Evolutionary conservation across 139 green algal genomes (phyloP), one percentile per base, ranked within the genome.

Genomic region (Diplosphaera chodatii): DNA sequence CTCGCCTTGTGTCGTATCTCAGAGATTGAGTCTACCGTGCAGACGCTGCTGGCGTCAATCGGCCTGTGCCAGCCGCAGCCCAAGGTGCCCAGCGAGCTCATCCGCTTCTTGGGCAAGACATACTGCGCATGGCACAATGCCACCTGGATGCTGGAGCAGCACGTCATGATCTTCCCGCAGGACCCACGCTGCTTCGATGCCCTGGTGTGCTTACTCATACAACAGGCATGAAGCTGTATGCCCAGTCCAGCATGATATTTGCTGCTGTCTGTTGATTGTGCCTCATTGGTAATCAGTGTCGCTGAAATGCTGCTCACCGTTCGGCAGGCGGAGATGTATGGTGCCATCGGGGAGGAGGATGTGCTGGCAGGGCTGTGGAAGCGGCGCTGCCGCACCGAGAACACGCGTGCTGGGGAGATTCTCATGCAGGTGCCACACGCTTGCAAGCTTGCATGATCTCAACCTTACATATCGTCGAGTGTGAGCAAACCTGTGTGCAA

Each of bases 61-160:
- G 89, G 80, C 29, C 79, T 98, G 71, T 91, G 80, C 74, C 93
- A 98, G 83, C 96, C 96, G 32, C 95, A 99, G 84, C 95, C 95
- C 56, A 99, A 99, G 87, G 91, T 99, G 63, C 92, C 95, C 1
- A 86, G 86, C 2, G 96, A 99, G 86, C 88, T 99, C 33, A 98
- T 98, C 75, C 94, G 94, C 76, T 99, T 95, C 85, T 85, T 99
- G 73, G 96, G 94, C 63, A 95, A 94, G 66, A 95, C 87, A 40
- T 98, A 92, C 87, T 94, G 94, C 74, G 90, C 92, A 27, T 99
- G 95, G 95, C 93, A 99, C 80, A 95, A 94, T 37, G 90, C 95
- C 56, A 96, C 98, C 30, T 87, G 90, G 23, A 86, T 99, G 71
- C 85, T 99, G 48, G 96, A 99, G 84, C 89, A 75, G 59, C 95